Evolutionary conservation across 768 basidiomycete species (phyloP), one percentile per base, ranked within the genome.

Genomic region (Tephrocybe sp.): DNA sequence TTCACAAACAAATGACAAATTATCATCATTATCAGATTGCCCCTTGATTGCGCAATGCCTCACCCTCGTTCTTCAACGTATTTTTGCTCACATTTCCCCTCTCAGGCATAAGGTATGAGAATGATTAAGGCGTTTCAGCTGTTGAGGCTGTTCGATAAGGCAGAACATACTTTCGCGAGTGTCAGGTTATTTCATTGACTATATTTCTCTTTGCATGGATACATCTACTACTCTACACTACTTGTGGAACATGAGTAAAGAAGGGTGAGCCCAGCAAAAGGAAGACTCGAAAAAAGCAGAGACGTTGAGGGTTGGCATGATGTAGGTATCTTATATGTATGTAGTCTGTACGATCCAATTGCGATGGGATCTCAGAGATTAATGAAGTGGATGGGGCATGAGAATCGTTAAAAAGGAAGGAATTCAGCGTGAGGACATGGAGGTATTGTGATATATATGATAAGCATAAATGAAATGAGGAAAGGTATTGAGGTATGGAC

Each of bases 381-480:
- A 44, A 51, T 35, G 22, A n/a, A 22, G 35, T 42, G 48, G 42
- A 33, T 41, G 31, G 40, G 41, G 52, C 38, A 52, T 48, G 52
- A 23, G 17, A 2, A 32, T 13, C 22, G 44, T 30, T n/a, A 32
- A 22, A 40, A 22, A 45, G 38, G 49, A 23, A 51, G 26, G 35
- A 30, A 34, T 41, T 43, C 53, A 53, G 55, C 49, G 55, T 59
- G 55, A 19, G 16, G 47, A 4, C 32, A 49, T 49, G 44, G 22
- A 5, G 34, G 26, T 32, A 42, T 43, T 26, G 51, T 41, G 35
- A 56, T 45, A 52, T 26, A 26, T 26, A 26, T 26, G 43, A 61
- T 59, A 62, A 51, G 48, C 56, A 58, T 54, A 55, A 55, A 5
- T 48, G 43, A 48, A 19, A 52, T 39, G 36, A 36, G 22, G 35